These are phyloP conservation scores for Diplodia sapinea DNA, from an alignment of 2,329 filamentous ascomycete genomes.

Conservation along the genomic window DNA sequence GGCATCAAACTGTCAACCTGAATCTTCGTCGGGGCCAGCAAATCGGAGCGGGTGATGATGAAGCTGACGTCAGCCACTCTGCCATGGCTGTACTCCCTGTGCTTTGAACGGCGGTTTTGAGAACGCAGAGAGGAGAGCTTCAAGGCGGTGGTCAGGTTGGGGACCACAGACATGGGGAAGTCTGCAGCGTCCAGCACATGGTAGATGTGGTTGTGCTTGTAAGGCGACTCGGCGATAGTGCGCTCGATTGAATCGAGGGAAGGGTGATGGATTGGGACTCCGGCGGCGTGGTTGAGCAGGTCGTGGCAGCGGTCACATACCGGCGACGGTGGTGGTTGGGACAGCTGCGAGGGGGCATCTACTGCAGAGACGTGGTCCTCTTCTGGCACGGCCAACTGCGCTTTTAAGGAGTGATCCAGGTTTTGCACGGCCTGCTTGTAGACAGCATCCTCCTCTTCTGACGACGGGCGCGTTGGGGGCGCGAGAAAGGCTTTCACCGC, in stretches of 20 bases:
- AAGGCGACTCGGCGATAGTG: slow-evolving; percentile 85
- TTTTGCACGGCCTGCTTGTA: slow-evolving; percentile 46
- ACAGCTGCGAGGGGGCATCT: background rate
- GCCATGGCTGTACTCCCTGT: slow-evolving; percentile 68
- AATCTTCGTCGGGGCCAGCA: slow-evolving; percentile 81
- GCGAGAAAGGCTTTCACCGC: slow-evolving; percentile 51
- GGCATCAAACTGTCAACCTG: slow-evolving; percentile 88
- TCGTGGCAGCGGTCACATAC: slow-evolving; percentile 89
- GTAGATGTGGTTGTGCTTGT: slow-evolving; percentile 92
- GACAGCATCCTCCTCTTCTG: slow-evolving; percentile 42
- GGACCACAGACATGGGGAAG: slow-evolving; percentile 91
- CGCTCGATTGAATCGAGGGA: slow-evolving; percentile 79
- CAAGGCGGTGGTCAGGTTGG: slow-evolving; percentile 73
- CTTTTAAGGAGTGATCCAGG: slow-evolving; percentile 35
- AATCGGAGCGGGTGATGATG: slow-evolving; percentile 85
- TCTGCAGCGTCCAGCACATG: slow-evolving; percentile 95
- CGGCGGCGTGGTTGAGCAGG: slow-evolving; percentile 75
- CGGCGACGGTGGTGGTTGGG: slow-evolving; percentile 48
- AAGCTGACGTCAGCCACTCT: slow-evolving; percentile 82
- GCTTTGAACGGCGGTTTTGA: slow-evolving; percentile 76
- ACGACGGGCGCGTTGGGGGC: slow-evolving; percentile 16
- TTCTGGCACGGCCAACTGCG: slow-evolving; percentile 11
- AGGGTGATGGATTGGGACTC: slow-evolving; percentile 77
- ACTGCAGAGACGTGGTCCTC: background rate
- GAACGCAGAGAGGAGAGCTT: slow-evolving; percentile 76